These are phyloP conservation scores for Pharus latifolius DNA, from an alignment of 176 grass and related monocot genomes.

Conservation along the genomic window DNA sequence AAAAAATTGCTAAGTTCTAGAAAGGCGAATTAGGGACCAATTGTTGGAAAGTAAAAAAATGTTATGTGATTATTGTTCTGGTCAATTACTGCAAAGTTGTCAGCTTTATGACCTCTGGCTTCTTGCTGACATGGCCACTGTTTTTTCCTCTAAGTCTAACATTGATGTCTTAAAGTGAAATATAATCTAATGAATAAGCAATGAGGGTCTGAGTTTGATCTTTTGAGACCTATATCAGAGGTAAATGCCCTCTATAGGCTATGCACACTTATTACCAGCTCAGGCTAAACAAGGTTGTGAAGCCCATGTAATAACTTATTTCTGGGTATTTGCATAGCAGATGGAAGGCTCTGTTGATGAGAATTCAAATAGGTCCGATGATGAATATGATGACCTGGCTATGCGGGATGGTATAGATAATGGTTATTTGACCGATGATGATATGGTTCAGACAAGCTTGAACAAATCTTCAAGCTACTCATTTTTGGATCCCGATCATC, in stretches of 20 bases:
- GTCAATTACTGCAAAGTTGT: no score
- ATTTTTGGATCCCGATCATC: not conserved
- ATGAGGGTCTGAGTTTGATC: not conserved
- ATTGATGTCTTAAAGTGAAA: not conserved
- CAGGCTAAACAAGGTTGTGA: not conserved
- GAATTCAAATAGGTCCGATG: conserved; percentile 69
- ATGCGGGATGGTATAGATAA: conserved; percentile 54
- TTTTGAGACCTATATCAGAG: not conserved
- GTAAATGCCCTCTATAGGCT: not conserved
- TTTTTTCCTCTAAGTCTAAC: no score
- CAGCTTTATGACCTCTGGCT: no score
- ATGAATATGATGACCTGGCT: conserved; percentile 85
- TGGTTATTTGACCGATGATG: conserved; percentile 50
- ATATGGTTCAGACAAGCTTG: conserved; percentile 17
- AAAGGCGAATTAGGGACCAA: no score
- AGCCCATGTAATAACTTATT: not conserved
- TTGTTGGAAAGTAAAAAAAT: no score
- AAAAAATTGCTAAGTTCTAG: no score
- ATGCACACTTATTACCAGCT: not conserved
- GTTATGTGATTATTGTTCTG: no score
- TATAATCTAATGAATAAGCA: not conserved
- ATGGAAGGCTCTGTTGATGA: conserved; percentile 88
- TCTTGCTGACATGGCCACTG: no score
- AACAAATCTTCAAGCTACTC: conserved; percentile 18
- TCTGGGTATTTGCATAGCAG: conserved; percentile 25